These are phyloP conservation scores for Pontederia paniculata DNA, from an alignment of 176 grass and related monocot genomes.

Conservation along the genomic window DNA sequence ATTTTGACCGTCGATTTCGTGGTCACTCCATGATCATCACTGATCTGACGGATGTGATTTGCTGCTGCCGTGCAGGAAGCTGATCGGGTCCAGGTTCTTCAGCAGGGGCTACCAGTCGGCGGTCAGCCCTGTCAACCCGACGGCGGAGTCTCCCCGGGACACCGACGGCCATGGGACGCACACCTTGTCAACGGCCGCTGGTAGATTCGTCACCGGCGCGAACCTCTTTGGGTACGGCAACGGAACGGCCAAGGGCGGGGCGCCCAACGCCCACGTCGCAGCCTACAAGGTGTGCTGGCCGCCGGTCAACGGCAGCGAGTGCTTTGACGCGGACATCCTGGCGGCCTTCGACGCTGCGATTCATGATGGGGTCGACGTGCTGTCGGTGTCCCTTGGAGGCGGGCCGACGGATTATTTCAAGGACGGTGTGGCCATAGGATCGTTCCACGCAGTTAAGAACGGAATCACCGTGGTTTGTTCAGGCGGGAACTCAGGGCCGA, in stretches of 20 bases:
- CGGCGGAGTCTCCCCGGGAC: constrained; percentile 33
- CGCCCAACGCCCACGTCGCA: constrained; percentile 42
- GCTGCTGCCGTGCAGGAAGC: constrained; percentile 34
- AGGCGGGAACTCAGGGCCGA: constrained; percentile 61
- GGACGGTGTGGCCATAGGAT: constrained; percentile 72
- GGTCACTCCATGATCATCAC: background rate
- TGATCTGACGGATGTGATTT: constrained; percentile 4
- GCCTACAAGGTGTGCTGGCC: constrained; percentile 97
- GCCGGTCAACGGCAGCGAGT: constrained; percentile 73
- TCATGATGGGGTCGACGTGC: constrained; percentile 69
- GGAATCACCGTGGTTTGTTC: constrained; percentile 66
- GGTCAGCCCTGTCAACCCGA: constrained; percentile 15
- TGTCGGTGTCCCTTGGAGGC: constrained; percentile 78
- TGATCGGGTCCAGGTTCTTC: constrained; percentile 75
- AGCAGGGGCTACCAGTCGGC: constrained; percentile 61
- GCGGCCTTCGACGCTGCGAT: constrained; percentile 80
- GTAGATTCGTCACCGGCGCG: constrained; percentile 35
- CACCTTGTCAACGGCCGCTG: constrained; percentile 85
- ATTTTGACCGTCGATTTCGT: constrained; percentile 9
- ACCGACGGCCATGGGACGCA: constrained; percentile 83
- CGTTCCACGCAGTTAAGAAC: constrained; percentile 65
- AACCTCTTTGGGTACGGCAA: constrained; percentile 72
- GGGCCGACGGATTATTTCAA: constrained; percentile 36
- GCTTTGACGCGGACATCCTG: constrained; percentile 80
- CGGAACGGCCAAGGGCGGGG: constrained; percentile 77